Conservation (phyloP, 1,284 basidiomycete genomes). For the Mrakiaceae sp. region DNA sequence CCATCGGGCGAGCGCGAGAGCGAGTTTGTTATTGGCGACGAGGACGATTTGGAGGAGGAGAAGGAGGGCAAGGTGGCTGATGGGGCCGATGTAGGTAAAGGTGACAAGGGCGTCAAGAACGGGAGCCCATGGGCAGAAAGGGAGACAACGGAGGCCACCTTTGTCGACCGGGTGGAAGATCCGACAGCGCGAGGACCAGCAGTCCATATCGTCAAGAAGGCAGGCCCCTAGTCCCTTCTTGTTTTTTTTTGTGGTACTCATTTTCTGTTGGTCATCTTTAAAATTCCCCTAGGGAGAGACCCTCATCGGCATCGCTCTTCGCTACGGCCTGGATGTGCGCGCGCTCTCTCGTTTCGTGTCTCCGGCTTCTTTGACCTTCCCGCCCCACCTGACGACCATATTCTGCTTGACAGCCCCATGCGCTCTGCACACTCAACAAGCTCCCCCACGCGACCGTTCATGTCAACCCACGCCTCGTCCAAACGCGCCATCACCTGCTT, state of each 20-base stretch:
- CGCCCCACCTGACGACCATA: background rate
- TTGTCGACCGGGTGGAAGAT: constrained; percentile 24
- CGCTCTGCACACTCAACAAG: constrained; percentile 7
- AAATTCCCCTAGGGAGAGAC: constrained; percentile 7
- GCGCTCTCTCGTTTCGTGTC: background rate
- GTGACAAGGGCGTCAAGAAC: constrained; percentile 32
- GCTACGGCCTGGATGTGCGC: constrained; percentile 14
- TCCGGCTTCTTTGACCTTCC: background rate
- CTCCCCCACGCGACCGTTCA: constrained; percentile 14
- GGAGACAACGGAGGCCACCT: constrained; percentile 57
- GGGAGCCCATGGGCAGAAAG: constrained; percentile 45
- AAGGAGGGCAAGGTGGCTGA: background rate
- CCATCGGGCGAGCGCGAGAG: background rate
- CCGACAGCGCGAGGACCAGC: background rate
- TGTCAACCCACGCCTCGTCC: constrained; percentile 13
- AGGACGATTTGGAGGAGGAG: constrained; percentile 31
- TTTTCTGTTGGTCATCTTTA: no score
- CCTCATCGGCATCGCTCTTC: constrained; percentile 12
- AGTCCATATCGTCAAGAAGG: constrained; percentile 3
- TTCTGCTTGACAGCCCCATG: background rate
- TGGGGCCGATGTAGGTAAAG: constrained; percentile 39
- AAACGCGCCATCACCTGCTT: constrained; percentile 9
- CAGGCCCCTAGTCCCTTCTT: no score
- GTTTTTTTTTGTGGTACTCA: no score
- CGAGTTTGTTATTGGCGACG: constrained; percentile 30